Evolutionary conservation across 2,329 filamentous ascomycete genomes (phyloP).

Genomic region (Botryosphaeria dothidea): DNA sequence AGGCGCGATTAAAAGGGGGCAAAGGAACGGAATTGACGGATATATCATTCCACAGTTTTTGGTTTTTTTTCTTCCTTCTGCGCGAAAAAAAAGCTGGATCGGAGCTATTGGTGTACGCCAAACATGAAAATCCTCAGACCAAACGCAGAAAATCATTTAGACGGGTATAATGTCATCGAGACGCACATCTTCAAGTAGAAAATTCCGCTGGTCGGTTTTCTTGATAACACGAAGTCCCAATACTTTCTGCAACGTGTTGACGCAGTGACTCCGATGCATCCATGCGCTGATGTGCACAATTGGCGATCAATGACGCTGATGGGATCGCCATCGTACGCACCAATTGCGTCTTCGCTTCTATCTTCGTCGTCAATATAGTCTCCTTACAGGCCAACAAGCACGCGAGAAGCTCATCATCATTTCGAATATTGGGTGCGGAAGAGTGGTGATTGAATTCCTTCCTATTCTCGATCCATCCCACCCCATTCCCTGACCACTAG

Average conservation of each 20-base stretch:
- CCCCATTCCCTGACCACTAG: neutral
- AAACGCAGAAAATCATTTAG: neutral
- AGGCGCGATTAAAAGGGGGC: neutral
- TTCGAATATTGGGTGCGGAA: neutral
- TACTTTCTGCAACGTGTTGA: neutral
- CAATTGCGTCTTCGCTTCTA: neutral
- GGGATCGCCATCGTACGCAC: neutral
- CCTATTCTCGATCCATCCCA: neutral
- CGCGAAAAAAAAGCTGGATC: neutral
- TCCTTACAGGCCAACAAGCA: neutral
- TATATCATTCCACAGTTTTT: neutral
- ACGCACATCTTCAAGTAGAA: neutral
- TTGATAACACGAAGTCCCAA: neutral
- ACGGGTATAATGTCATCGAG: neutral
- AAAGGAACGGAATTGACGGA: neutral
- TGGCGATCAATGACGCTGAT: neutral
- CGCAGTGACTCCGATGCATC: neutral
- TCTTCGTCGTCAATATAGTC: neutral
- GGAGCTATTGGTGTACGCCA: neutral
- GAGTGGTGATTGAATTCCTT: neutral
- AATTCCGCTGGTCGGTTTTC: neutral
- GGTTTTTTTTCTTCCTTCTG: neutral
- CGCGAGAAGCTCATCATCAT: slow-evolving; percentile 3
- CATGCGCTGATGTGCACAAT: neutral
- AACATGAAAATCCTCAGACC: neutral